Conservation (phyloP, 441 rosid species). For the Arabidopsis lyrata region DNA sequence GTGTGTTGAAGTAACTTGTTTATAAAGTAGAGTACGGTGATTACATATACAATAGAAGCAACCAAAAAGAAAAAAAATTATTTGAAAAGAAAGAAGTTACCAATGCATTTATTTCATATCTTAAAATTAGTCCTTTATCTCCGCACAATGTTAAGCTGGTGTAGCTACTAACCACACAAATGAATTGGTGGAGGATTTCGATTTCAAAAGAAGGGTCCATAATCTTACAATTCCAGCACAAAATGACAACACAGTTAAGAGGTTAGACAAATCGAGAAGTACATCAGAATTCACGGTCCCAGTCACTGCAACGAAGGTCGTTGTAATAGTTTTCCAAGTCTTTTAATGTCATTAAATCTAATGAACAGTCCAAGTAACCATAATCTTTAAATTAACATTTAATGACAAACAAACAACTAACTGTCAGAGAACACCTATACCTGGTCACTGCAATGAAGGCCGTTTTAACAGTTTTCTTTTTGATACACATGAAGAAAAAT, state of each 20-base stretch:
- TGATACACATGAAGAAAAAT: not conserved
- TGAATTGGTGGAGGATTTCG: not conserved
- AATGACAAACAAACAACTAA: not conserved
- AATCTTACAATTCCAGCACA: not conserved
- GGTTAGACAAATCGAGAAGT: not conserved
- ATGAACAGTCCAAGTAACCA: not conserved
- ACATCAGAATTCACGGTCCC: not conserved
- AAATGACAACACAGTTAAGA: not conserved
- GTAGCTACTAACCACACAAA: not conserved
- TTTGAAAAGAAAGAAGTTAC: not conserved
- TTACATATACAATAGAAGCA: not conserved
- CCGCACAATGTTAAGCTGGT: too few relatives aligned
- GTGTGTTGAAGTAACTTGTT: constrained; percentile 20
- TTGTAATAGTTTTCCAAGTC: not conserved
- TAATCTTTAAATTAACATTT: not conserved
- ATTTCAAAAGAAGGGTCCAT: not conserved
- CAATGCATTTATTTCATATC: not conserved
- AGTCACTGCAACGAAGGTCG: not conserved
- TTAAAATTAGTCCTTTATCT: not conserved
- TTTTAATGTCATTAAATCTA: not conserved
- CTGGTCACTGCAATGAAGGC: not conserved
- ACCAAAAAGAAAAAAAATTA: not conserved
- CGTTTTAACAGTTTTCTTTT: constrained; percentile 1
- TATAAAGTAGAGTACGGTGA: not conserved
- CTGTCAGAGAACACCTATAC: not conserved